phyloP scores from a whole-genome alignment of 2,329 filamentous ascomycete species.

The Aspergillus sp. region DNA sequence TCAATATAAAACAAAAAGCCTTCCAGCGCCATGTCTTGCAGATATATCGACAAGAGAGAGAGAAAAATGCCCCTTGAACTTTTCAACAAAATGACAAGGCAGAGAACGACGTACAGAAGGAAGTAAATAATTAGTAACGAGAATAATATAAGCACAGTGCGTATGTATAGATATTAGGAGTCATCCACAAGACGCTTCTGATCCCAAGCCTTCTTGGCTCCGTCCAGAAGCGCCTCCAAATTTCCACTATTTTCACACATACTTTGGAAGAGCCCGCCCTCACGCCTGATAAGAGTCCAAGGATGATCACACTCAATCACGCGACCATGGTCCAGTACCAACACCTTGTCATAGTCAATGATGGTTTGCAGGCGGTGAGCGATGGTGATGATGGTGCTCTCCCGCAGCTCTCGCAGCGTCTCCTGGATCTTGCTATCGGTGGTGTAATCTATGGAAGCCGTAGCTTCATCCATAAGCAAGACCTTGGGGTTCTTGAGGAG shows the following conservation, averaged over 20 bases:
- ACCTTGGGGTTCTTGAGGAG: constrained; percentile 89
- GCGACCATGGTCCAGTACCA: constrained; percentile 85
- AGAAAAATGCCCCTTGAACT: neutral
- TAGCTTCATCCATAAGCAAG: constrained; percentile 98
- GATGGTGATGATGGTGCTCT: constrained; percentile 91
- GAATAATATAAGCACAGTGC: constrained; percentile 1
- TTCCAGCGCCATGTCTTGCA: neutral
- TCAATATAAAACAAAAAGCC: neutral
- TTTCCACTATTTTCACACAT: constrained; percentile 71
- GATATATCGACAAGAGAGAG: neutral
- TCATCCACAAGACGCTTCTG: constrained; percentile 48
- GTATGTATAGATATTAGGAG: constrained; percentile 22
- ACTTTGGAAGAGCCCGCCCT: constrained; percentile 62
- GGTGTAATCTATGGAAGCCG: constrained; percentile 93
- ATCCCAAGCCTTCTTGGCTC: constrained; percentile 52
- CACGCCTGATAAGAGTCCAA: constrained; percentile 71
- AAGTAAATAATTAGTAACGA: constrained; percentile 1
- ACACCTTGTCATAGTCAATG: constrained; percentile 95
- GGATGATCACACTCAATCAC: constrained; percentile 92
- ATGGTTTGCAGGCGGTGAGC: constrained; percentile 95
- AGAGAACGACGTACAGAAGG: neutral
- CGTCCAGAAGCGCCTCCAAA: constrained; percentile 54
- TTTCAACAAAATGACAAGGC: neutral
- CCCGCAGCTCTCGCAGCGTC: constrained; percentile 85
- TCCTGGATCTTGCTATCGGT: constrained; percentile 96